Evolutionary conservation across 352 stramenopile species (phyloP), one percentile per base, ranked within the genome.

Genomic region (Phytophthora syringae): DNA sequence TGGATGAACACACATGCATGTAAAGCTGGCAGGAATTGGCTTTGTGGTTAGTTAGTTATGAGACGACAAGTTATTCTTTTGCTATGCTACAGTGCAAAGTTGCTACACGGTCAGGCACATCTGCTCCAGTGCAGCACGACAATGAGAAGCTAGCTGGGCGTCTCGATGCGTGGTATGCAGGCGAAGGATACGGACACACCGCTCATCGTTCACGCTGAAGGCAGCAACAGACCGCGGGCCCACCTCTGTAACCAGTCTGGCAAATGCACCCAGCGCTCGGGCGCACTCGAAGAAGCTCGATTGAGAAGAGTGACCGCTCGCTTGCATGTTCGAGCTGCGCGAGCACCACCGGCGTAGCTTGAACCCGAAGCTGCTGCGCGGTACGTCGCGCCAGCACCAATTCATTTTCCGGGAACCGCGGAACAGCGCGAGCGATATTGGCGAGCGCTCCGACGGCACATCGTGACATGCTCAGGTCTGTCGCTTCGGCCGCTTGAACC

Each of bases 241-340:
- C 12, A 78, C 51, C 34, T 76, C 70, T 1, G 79, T 69, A 53
- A 71, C 81, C n/a, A 89, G 52, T 56, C 72, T 72, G 37, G 72
- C 68, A 45, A 93, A 91, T 27, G 58, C 77, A 22, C 71, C 65
- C 5, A 92, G 68, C 15, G 82, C 83, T 45, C 83, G 82, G 3
- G 83, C 77, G 16, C 82, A 90, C 85, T n/a, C 85, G 80, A 43
- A 90, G 72, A 9, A 94, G 49, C 60, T 92, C 83, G 28, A 94
- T 76, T 22, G 85, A 80, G 62, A 88, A 90, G 1, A 86, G 67
- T 10, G 77, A 81, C 13, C 54, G 61, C 44, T 79, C 52, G 22
- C 53, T 87, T 24, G 79, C 75, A 27, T 87, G 79, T 16, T 74
- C 71, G 9, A 94, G 70, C 27, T 79, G 68, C 10, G 73, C 59